Base-by-base conservation (phyloP, 2,329 filamentous ascomycete species). In the Phyllosticta citrichinensis region DNA sequence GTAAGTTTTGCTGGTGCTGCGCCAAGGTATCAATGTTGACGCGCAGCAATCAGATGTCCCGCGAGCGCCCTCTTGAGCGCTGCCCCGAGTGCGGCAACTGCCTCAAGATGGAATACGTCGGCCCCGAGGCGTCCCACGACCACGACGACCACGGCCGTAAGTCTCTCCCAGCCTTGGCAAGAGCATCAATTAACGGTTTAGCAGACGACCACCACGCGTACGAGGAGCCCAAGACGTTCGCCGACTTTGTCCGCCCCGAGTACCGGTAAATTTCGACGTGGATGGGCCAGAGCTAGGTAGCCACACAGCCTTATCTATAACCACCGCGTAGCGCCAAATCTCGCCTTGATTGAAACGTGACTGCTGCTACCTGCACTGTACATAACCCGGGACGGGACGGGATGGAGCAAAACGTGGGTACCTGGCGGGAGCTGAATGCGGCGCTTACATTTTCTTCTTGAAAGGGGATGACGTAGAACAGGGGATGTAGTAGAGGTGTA, bases 81-180 rank as follows among this genome's bases (percentile, higher is more conserved):
- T 99, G 94, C 86, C 86, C 86, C 73, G 94, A 99, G 83, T 99
- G 94, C 80, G 94, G 94, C 68, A 90, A 86, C 76, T 90, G 94
- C 68, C 92, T 96, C 83, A 95, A 96, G 87, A 94, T 97, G 89
- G 88, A 97, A 75, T 99, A 96, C 78, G 80, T 96, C 67, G 94
- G 94, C 64, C 86, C 91, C 57, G 88, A 94, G 67, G 87, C 92
- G 74, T 83, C 89, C 75, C 67, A 85, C 72, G 72, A 72, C 63
- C 80, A 83, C 70, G 84, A 84, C 73, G 33, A 40, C 40, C 40
- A 47, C 40, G 40, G 40, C 17, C 14, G 40, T 47, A 47, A 47
- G 40, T 47, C 3, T 14, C 10, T 17, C 27, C 19, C 61, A 58
- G n/a, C 47, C 63, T 61, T 22, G 19, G 52, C 52, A 62, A 19